phyloP scores from a whole-genome alignment of 1,284 basidiomycete genomes.

The Pseudozyma tsukubaensis region DNA sequence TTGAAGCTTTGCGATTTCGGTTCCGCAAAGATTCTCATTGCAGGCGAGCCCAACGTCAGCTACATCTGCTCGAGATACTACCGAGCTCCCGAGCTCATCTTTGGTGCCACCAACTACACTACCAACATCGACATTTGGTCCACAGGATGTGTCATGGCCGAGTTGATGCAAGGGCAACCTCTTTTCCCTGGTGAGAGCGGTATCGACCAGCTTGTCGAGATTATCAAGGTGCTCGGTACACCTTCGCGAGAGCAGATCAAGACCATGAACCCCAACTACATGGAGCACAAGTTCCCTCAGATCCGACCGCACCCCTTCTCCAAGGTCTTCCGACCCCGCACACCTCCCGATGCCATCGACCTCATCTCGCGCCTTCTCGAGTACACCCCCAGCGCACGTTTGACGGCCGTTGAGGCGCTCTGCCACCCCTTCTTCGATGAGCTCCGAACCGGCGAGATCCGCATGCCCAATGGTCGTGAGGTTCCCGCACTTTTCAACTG shows the following conservation, averaged over 20 bases:
- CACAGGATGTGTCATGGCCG: slow-evolving; percentile 99
- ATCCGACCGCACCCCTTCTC: slow-evolving; percentile 81
- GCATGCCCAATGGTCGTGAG: slow-evolving; percentile 96
- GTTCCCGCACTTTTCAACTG: slow-evolving; percentile 96
- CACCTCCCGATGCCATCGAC: slow-evolving; percentile 93
- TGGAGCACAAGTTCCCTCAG: slow-evolving; percentile 99
- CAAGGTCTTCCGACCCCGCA: slow-evolving; percentile 97
- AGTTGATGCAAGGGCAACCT: slow-evolving; percentile 98
- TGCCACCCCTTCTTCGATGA: slow-evolving; percentile 97
- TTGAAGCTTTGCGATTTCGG: slow-evolving; percentile 99
- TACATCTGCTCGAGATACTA: slow-evolving; percentile 99
- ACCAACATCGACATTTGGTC: slow-evolving; percentile 99
- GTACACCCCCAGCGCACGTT: slow-evolving; percentile 92
- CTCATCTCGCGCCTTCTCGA: slow-evolving; percentile 93
- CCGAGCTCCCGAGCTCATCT: slow-evolving; percentile 98
- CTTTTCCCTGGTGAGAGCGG: slow-evolving; percentile 99
- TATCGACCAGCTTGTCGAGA: slow-evolving; percentile 99
- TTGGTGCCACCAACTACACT: slow-evolving; percentile 99
- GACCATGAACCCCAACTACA: slow-evolving; percentile 99
- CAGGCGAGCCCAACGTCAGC: slow-evolving; percentile 97
- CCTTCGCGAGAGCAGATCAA: slow-evolving; percentile 99
- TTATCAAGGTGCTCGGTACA: slow-evolving; percentile 99
- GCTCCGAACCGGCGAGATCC: slow-evolving; percentile 80
- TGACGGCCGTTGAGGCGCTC: slow-evolving; percentile 87
- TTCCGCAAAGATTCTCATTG: slow-evolving; percentile 96